Evolutionary conservation across 768 basidiomycete species (phyloP).

Genomic region (Trametes cingulata): DNA sequence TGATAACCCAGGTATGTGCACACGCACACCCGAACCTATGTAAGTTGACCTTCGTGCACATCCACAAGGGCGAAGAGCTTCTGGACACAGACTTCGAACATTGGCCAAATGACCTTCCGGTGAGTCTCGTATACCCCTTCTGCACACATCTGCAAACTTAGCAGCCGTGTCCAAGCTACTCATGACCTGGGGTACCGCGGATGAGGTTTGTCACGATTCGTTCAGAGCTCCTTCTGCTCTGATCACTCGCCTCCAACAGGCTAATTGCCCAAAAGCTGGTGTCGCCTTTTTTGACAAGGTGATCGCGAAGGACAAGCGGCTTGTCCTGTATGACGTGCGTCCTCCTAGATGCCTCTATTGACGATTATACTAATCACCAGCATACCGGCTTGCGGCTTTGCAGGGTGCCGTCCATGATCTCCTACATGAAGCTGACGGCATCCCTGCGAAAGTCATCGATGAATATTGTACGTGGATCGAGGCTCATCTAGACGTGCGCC

Average conservation of each 20-base stretch:
- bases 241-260: conserved; percentile 33
- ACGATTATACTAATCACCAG: neutral
- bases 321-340: conserved; percentile 39
- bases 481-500: conserved; percentile 13
- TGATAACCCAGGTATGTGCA: conserved; percentile 25
- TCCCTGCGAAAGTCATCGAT: conserved; percentile 55
- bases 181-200: conserved; percentile 10
- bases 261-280: conserved; percentile 54
- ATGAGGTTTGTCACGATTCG: neutral
- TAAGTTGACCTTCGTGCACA: neutral
- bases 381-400: too few species aligned
- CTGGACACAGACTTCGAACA: conserved; percentile 43
- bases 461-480: conserved; percentile 54
- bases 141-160: too few species aligned
- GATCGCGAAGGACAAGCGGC: conserved; percentile 49
- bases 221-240: neutral
- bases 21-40: neutral
- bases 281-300: conserved; percentile 53
- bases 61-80: conserved; percentile 54
- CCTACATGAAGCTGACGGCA: conserved; percentile 67
- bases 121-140: conserved; percentile 24
- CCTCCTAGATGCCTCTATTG: too few species aligned
- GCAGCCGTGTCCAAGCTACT: neutral
- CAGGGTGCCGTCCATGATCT: conserved; percentile 72
- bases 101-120: conserved; percentile 69